These are phyloP conservation scores for Lentinula sp. DNA, from an alignment of 768 basidiomycete species.

Conservation along the genomic window DNA sequence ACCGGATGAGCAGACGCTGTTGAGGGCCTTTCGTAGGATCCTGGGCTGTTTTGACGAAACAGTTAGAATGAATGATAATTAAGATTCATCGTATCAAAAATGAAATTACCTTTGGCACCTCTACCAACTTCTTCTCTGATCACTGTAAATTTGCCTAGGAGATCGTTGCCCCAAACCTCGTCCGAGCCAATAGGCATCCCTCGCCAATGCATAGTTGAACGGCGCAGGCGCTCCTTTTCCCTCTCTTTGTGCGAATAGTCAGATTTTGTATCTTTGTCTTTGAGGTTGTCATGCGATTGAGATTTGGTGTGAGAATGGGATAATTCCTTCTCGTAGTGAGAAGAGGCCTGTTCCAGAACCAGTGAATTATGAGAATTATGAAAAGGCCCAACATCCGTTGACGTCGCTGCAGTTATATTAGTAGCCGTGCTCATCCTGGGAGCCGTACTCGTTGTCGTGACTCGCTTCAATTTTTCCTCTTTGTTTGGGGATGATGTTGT, in stretches of 20 bases:
- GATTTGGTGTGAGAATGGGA: background rate
- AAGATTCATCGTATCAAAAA: background rate
- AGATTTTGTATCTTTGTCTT: slow-evolving; percentile 7
- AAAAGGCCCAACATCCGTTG: background rate
- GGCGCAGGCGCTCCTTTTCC: slow-evolving; percentile 2
- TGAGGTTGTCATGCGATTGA: background rate
- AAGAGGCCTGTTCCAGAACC: background rate
- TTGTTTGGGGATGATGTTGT: background rate
- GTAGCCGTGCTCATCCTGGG: background rate
- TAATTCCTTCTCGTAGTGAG: background rate
- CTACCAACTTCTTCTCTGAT: slow-evolving; percentile 34
- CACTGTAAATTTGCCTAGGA: slow-evolving; percentile 61
- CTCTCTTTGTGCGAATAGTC: slow-evolving; percentile 1
- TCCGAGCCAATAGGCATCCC: slow-evolving; percentile 48
- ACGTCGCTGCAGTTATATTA: background rate
- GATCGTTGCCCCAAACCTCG: slow-evolving; percentile 63
- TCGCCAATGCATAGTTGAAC: slow-evolving; percentile 25
- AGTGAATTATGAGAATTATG: too few relatives aligned
- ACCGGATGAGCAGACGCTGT: slow-evolving; percentile 61
- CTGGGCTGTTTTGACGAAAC: slow-evolving; percentile 23
- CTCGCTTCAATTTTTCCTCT: slow-evolving; percentile 17
- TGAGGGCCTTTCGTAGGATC: slow-evolving; percentile 56
- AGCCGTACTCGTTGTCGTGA: slow-evolving; percentile 7
- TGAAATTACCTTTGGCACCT: slow-evolving; percentile 22
- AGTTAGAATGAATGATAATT: slow-evolving; percentile 2